Evolutionary conservation across 441 rosid species (phyloP), one percentile per base, ranked within the genome.

Genomic region (Corymbia calophylla): DNA sequence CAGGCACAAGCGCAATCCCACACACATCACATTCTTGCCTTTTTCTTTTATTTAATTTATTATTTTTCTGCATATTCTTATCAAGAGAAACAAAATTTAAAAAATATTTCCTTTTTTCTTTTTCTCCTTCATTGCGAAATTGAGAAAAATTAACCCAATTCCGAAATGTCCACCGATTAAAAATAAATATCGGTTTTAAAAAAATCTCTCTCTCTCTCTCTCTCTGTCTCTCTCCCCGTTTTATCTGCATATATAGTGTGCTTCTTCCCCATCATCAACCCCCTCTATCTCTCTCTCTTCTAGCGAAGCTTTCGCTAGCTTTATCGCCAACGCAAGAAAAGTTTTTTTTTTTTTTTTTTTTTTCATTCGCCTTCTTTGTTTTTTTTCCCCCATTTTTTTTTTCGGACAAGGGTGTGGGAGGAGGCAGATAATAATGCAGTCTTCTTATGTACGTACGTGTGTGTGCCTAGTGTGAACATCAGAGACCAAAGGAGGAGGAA

Each of bases 291-390:
- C 66, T 32, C 66, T 5, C 49, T 23, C 58, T 53, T 88, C 39
- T 82, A 88, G 87, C 90, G 90, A 82, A 48, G 90, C 87, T 49
- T 60, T 88, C 90, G 90, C 90, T 88, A 62, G 62, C 90, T 82
- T 88, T 88, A 88, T 88, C 90, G 87, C 87, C 77, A 88, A 82
- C 90, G 87, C 70, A 88, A 80, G 87, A 10, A 88, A 88, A 80
- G 48, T 2, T 31, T 73, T 81, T 84, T 82, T 84, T 29, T 60
- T 54, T 29, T 60, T 54, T 23, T 32, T 31, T 18, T 18, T 85
- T 84, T 21, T 0, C 4, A 0, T 53, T 35, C 9, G 21, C 31
- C 32, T 9, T 21, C 35, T 23, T 18, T 17, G 5, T 12, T 54
- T 54, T 85, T 53, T 86, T 55, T 10, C 64, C 6, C 62, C 64